Percentiles rank a stretch among this genome's conserved stretches.
These are phyloP conservation scores for Nakazawaea molendinolei DNA, from an alignment of 805 yeast species.

Conservation along the genomic window DNA sequence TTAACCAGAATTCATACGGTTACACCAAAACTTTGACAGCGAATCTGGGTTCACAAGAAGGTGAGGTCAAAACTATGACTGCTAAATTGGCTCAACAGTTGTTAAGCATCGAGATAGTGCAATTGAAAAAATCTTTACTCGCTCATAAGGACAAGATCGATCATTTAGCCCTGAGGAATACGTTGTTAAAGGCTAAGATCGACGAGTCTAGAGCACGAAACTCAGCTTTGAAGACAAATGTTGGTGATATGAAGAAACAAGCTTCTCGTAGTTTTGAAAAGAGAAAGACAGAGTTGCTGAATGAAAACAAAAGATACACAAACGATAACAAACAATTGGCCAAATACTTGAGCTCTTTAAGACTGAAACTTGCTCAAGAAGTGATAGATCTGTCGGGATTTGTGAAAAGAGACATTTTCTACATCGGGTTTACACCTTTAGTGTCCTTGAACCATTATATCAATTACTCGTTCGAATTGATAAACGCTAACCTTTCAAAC, in stretches of 20 bases:
- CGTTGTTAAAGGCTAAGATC: slow-evolving; percentile 8
- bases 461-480: slow-evolving; percentile 16
- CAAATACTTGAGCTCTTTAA: slow-evolving; percentile 13
- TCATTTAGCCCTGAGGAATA: slow-evolving; percentile 10
- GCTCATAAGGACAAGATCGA: slow-evolving; percentile 7
- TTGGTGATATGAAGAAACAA: too few species aligned
- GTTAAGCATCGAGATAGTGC: slow-evolving; percentile 21
- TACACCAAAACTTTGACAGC: slow-evolving; percentile 4
- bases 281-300: neutral
- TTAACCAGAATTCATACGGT: slow-evolving; percentile 6
- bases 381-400: slow-evolving; percentile 13
- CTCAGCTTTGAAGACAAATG: too few species aligned
- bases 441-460: slow-evolving; percentile 17
- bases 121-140: slow-evolving; percentile 15
- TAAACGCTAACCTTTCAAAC: slow-evolving; percentile 18
- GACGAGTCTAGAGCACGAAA: too few species aligned
- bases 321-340: slow-evolving; percentile 6
- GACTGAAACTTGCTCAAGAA: slow-evolving; percentile 15
- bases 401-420: slow-evolving; percentile 3
- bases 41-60: too few species aligned
- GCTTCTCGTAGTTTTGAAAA: too few species aligned
- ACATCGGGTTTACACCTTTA: slow-evolving; percentile 21
- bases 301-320: neutral
- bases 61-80: neutral
- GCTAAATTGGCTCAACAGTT: slow-evolving; percentile 26